A percentile compares a stretch with the other conserved stretches of the same genome.
phyloP scores from a whole-genome alignment of 805 yeast species.

The Komagataella kurtzmanii region DNA sequence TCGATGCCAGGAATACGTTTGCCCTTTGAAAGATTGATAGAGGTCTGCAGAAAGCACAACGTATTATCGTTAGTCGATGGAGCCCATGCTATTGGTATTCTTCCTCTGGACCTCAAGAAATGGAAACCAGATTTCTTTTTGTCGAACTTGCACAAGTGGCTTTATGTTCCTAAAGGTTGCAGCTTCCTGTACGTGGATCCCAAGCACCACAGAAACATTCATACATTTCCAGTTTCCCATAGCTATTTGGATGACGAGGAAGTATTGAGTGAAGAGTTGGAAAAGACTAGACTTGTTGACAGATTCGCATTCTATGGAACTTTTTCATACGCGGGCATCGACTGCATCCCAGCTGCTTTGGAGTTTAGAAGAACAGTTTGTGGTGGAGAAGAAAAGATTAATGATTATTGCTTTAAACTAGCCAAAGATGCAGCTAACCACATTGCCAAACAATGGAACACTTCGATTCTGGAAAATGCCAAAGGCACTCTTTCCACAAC shows the following conservation, averaged over 20 bases:
- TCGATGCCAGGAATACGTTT: conserved; percentile 52
- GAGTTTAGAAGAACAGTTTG: conserved; percentile 37
- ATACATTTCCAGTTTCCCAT: conserved; percentile 47
- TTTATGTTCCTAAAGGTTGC: conserved; percentile 39
- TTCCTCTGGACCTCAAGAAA: conserved; percentile 25
- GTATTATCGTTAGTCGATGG: conserved; percentile 55
- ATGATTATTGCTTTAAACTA: conserved; percentile 29
- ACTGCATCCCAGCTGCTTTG: conserved; percentile 32
- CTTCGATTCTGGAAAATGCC: conserved; percentile 21
- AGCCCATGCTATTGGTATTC: conserved; percentile 54
- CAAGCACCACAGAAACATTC: conserved; percentile 32
- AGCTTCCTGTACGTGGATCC: conserved; percentile 46
- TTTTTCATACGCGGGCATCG: conserved; percentile 26
- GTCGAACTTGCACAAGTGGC: conserved; percentile 63
- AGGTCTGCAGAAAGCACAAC: conserved; percentile 28
- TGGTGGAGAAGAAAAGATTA: conserved; percentile 46
- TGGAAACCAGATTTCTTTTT: conserved; percentile 46
- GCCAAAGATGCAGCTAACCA: conserved; percentile 28
- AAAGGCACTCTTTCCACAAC: conserved; percentile 22
- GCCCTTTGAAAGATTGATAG: conserved; percentile 38
- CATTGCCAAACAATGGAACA: conserved; percentile 26
- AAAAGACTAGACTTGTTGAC: conserved; percentile 19
- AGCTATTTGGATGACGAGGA: conserved; percentile 23
- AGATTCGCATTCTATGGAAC: conserved; percentile 42
- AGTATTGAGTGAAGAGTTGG: conserved; percentile 10